These are phyloP conservation scores for Hirschfeldia incana DNA, from an alignment of 345 rosid genomes.

Conservation along the genomic window DNA sequence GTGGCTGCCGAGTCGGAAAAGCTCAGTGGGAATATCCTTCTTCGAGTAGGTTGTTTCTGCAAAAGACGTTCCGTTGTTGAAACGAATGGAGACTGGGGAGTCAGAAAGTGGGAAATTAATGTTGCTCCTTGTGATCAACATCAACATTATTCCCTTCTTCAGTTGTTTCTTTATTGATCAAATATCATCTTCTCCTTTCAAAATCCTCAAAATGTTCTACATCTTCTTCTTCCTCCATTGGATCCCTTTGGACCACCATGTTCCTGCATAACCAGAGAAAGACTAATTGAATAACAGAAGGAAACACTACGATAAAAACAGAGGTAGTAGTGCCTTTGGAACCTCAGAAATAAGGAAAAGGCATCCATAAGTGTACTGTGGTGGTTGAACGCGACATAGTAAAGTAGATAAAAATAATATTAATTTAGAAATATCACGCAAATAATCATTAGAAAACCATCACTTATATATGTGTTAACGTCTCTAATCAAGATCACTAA, in stretches of 20 bases:
- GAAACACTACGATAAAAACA: background rate
- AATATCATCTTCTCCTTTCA: conserved; percentile 64
- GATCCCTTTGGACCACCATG: conserved; percentile 73
- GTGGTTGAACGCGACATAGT: conserved; percentile 90
- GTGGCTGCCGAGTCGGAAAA: too few relatives aligned
- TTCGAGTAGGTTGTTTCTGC: too few relatives aligned
- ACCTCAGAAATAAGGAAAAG: conserved; percentile 91
- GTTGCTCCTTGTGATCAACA: too few relatives aligned
- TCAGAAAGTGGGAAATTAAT: too few relatives aligned
- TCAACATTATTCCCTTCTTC: too few relatives aligned
- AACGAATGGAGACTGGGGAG: too few relatives aligned
- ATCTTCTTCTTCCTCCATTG: conserved; percentile 85
- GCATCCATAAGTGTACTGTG: conserved; percentile 87
- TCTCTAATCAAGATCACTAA: background rate
- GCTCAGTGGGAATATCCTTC: too few relatives aligned
- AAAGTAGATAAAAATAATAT: conserved; percentile 22
- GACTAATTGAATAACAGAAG: conserved; percentile 12
- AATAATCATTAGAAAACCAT: background rate
- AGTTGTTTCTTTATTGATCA: too few relatives aligned
- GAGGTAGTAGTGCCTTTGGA: conserved; percentile 82
- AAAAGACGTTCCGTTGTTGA: too few relatives aligned
- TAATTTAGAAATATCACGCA: background rate
- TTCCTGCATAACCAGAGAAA: conserved; percentile 54
- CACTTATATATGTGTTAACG: background rate
- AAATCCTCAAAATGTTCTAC: conserved; percentile 90